Evolutionary conservation across 2,329 filamentous ascomycete species (phyloP), one percentile per base, ranked within the genome.

Genomic region (Fusarium solani-melongenae): DNA sequence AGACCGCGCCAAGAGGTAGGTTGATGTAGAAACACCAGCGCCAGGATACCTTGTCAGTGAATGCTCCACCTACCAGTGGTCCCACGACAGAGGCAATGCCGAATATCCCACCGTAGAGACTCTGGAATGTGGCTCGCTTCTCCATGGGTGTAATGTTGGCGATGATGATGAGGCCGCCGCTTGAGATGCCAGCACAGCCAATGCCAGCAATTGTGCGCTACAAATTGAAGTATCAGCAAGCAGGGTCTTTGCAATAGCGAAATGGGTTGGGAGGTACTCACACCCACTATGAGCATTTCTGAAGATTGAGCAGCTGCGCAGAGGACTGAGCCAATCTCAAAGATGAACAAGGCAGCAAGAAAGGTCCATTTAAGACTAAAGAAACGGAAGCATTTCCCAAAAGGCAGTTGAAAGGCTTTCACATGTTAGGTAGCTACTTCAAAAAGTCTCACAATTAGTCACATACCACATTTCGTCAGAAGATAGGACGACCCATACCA

Each of bases 301-400:
- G 66, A 66, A 24, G 55, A 56, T 15, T 36, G 58, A 5, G 69
- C 66, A 11, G 59, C 66, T 31, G 51, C 69, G 24, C 69, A 69
- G 22, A 71, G 14, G 3, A 66, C 33, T 1, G 66, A 69, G 10
- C 87, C 87, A 1, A 88, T 57, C 72, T 88, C 86, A 57, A 89
- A 88, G 31, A 88, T 77, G 36, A 81, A 62, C n/a, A 89, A 78
- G 1, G 80, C 77, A 2, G 63, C 44, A 3, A 88, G 78, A 70
- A 86, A 89, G 2, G 81, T 82, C 66, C 81, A 83, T 72, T 82
- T 83, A 62, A 88, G 80, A 22, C 2, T 78, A 15, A 64, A 66
- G 33, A 66, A 66, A 20, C 38, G 55, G 39, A 51, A 71, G 2
- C 27, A 77, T 29, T 85, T 85, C 31, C 83, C 83, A 27, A 34